phyloP scores from a whole-genome alignment of 768 basidiomycete genomes.

The Xerocomus potaroensis region DNA sequence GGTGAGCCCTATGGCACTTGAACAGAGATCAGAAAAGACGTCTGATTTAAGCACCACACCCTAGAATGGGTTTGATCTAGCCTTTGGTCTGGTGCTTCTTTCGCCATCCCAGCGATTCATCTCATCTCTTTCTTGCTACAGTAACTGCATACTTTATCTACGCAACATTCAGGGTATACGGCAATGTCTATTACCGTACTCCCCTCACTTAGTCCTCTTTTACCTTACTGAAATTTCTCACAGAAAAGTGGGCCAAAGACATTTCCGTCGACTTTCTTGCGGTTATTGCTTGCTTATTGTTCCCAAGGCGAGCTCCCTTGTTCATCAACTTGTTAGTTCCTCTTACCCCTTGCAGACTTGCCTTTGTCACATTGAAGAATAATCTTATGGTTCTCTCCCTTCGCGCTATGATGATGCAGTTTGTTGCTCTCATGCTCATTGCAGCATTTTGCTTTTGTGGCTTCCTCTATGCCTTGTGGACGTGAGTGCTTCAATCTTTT shows the following conservation, averaged over 20 bases:
- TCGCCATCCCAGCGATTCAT: not conserved
- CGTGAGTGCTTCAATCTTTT: constrained; percentile 47
- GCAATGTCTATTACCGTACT: constrained; percentile 58
- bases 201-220: not conserved
- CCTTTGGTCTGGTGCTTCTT: constrained; percentile 57
- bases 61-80: constrained; percentile 90
- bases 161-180: constrained; percentile 71
- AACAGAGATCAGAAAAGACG: constrained; percentile 7
- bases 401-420: constrained; percentile 92
- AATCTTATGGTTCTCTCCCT: constrained; percentile 78
- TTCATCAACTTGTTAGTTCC: not conserved
- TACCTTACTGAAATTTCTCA: not conserved
- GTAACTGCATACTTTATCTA: constrained; percentile 80
- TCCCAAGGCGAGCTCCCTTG: constrained; percentile 56
- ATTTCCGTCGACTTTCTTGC: constrained; percentile 83
- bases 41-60: constrained; percentile 8
- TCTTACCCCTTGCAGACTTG: constrained; percentile 51
- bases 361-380: constrained; percentile 84
- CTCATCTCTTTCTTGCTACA: constrained; percentile 24
- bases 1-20: constrained; percentile 39
- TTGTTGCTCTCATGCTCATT: constrained; percentile 75
- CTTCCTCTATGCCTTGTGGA: constrained; percentile 91
- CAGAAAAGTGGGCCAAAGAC: constrained; percentile 62
- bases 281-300: constrained; percentile 84
- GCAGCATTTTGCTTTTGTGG: constrained; percentile 90